Conservation (phyloP, 495 filamentous ascomycete genomes). For the Aspergillus wentii region DNA sequence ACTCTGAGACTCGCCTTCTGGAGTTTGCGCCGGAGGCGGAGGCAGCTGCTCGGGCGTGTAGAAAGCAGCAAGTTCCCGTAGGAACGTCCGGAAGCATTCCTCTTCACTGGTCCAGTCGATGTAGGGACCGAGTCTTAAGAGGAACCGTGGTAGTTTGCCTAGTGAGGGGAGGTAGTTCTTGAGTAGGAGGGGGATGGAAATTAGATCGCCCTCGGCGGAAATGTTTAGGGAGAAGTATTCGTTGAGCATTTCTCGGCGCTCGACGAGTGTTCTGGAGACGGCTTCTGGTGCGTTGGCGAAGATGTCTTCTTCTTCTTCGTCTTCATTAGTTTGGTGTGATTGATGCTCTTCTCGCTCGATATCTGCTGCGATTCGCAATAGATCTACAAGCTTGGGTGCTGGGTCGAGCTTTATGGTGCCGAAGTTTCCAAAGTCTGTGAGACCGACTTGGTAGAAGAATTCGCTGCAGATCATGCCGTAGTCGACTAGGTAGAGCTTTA, state of each 20-base stretch:
- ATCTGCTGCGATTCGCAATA: conserved; percentile 70
- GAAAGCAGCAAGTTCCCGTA: conserved; percentile 84
- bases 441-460: conserved; percentile 94
- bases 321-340: conserved; percentile 13
- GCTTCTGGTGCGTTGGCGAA: conserved; percentile 59
- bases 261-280: conserved; percentile 60
- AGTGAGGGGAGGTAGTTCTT: conserved; percentile 85
- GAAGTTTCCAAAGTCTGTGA: conserved; percentile 96
- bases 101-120: conserved; percentile 85
- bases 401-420: conserved; percentile 78
- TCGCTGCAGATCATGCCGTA: conserved; percentile 86
- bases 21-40: conserved; percentile 33
- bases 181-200: conserved; percentile 75
- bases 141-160: conserved; percentile 82
- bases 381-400: conserved; percentile 61
- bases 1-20: conserved; percentile 6
- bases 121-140: conserved; percentile 82
- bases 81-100: conserved; percentile 78
- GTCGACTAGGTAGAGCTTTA: conserved; percentile 90
- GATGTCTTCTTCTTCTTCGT: conserved; percentile 53
- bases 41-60: conserved; percentile 87
- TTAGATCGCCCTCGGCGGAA: conserved; percentile 68
- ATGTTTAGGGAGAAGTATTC: conserved; percentile 93
- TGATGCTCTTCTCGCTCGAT: conserved; percentile 44
- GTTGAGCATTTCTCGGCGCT: conserved; percentile 75